phyloP scores from a whole-genome alignment of 2,329 filamentous ascomycete species.

The Mycosphaerella arachidis region DNA sequence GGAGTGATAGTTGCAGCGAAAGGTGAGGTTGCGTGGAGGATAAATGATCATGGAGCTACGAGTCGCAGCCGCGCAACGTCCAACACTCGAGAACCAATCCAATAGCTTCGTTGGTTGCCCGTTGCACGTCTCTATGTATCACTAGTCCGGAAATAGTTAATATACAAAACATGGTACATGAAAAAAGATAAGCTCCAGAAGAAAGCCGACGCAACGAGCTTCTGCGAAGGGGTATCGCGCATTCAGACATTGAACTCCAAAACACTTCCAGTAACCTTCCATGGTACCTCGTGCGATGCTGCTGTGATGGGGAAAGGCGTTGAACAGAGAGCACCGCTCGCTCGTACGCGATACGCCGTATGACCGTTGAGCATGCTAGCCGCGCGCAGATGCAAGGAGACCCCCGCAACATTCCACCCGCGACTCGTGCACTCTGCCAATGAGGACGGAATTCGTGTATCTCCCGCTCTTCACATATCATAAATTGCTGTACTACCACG shows the following conservation, averaged over 20 bases:
- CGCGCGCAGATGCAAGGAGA: constrained; percentile 6
- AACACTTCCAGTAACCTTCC: neutral
- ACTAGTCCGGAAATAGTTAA: neutral
- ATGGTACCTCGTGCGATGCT: neutral
- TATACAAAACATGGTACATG: neutral
- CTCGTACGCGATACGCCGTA: constrained; percentile 3
- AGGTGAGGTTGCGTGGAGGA: neutral
- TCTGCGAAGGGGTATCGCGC: neutral
- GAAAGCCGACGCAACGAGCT: neutral
- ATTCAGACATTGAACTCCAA: neutral
- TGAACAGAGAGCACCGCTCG: neutral
- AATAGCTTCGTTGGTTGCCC: neutral
- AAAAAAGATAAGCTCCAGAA: neutral
- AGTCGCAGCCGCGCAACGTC: too few relatives aligned
- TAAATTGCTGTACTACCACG: constrained; percentile 2
- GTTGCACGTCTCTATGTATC: neutral
- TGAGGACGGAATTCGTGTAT: constrained; percentile 5
- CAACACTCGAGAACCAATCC: neutral
- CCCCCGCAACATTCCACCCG: neutral
- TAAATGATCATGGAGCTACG: neutral
- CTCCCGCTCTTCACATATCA: constrained; percentile 12
- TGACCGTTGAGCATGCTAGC: constrained; percentile 10
- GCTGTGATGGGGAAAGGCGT: neutral
- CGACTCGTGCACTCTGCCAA: constrained; percentile 5
- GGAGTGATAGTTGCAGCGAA: too few relatives aligned